Evolutionary conservation across 73 alveolate genomes (phyloP).

Genomic region (Paraurostyla sp.): DNA sequence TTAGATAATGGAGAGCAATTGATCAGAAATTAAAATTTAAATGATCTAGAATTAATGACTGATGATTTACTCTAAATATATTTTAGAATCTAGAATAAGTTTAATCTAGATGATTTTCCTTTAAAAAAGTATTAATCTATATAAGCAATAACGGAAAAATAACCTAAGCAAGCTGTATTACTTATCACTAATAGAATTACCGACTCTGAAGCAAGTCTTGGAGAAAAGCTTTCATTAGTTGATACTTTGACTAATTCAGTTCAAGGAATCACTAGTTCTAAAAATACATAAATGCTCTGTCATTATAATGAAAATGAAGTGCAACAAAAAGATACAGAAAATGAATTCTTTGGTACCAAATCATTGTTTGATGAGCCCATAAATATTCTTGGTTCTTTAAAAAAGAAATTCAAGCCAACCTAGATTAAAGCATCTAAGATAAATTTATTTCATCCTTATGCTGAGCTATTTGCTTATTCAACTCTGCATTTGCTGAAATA

Average conservation of each 20-base stretch:
- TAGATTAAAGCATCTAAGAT: background rate
- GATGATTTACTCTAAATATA: background rate
- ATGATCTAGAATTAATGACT: background rate
- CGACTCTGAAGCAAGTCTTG: background rate
- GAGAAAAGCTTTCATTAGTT: background rate
- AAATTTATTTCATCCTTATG: background rate
- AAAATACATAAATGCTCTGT: background rate
- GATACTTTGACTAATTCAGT: background rate
- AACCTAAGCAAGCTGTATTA: background rate
- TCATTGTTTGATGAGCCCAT: slow-evolving; percentile 4
- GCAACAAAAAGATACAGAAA: background rate
- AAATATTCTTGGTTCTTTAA: background rate
- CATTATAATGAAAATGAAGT: background rate
- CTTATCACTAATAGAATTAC: background rate
- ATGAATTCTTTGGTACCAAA: background rate
- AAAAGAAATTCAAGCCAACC: background rate
- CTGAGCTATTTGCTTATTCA: background rate
- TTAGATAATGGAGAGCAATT: background rate
- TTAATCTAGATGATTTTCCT: background rate
- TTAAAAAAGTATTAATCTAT: background rate
- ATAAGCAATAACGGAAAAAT: background rate
- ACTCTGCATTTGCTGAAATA: background rate
- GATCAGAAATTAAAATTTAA: background rate
- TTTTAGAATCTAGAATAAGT: background rate
- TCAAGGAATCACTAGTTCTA: background rate